Evolutionary conservation across 2,329 filamentous ascomycete genomes (phyloP).

Genomic region (Dothideomycetes sp.): DNA sequence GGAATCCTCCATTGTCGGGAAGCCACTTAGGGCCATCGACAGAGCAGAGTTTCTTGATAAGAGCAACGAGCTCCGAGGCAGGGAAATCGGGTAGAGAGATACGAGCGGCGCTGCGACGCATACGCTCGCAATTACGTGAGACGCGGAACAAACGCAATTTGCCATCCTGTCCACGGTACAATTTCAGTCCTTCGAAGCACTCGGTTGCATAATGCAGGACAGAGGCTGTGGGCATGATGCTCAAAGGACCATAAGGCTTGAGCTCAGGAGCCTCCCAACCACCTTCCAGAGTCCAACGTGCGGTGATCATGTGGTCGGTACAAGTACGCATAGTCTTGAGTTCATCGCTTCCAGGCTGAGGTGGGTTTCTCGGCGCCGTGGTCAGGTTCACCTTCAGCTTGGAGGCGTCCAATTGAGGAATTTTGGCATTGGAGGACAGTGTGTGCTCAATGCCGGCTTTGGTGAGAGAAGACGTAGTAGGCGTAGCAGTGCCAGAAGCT

Average conservation of each 20-base stretch:
- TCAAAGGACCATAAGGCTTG: conserved; percentile 66
- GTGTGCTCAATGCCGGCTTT: conserved; percentile 30
- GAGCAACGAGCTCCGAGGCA: conserved; percentile 60
- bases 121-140: conserved; percentile 59
- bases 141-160: conserved; percentile 71
- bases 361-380: conserved; percentile 33
- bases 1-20: conserved; percentile 59
- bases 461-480: conserved; percentile 28
- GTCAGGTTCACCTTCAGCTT: conserved; percentile 34
- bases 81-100: conserved; percentile 69
- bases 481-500: conserved; percentile 26
- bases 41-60: conserved; percentile 62
- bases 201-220: conserved; percentile 83
- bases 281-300: conserved; percentile 51
- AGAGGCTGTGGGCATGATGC: conserved; percentile 70
- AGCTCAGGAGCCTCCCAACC: conserved; percentile 71
- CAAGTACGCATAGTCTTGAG: conserved; percentile 35
- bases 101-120: conserved; percentile 46
- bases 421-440: conserved; percentile 28
- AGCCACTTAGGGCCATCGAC: conserved; percentile 73
- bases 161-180: conserved; percentile 58
- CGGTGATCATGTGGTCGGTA: conserved; percentile 86
- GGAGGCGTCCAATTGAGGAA: conserved; percentile 34
- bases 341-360: conserved; percentile 32
- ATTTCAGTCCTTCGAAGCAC: conserved; percentile 83